Evolutionary conservation across 2,329 filamentous ascomycete species (phyloP).

Genomic region (Rhynchosporium secalis): DNA sequence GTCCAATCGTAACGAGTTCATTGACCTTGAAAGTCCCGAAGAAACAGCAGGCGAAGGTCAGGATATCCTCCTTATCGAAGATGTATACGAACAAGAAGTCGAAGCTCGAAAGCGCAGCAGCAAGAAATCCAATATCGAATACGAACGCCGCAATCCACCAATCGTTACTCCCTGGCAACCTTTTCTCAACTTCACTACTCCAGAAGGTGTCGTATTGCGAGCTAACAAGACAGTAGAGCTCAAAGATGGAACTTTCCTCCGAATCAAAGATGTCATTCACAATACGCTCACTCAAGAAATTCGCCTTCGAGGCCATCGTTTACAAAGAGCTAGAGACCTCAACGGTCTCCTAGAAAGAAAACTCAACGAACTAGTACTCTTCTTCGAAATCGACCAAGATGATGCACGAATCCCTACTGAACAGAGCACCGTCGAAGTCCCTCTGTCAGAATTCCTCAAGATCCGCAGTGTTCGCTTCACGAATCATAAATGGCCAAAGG

Average conservation of each 20-base stretch:
- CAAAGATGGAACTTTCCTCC: slow-evolving; percentile 41
- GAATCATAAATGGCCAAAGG: slow-evolving; percentile 51
- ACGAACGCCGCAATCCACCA: slow-evolving; percentile 30
- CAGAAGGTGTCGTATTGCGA: slow-evolving; percentile 40
- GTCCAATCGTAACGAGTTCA: neutral
- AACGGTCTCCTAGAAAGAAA: slow-evolving; percentile 41
- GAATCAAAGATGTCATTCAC: slow-evolving; percentile 42
- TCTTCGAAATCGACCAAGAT: slow-evolving; percentile 41
- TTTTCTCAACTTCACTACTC: neutral
- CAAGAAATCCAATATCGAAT: slow-evolving; percentile 8
- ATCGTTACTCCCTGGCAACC: slow-evolving; percentile 26
- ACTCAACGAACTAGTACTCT: slow-evolving; percentile 49
- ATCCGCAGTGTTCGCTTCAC: slow-evolving; percentile 52
- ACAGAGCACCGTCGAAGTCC: slow-evolving; percentile 48
- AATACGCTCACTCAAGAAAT: slow-evolving; percentile 32
- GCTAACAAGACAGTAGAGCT: slow-evolving; percentile 31
- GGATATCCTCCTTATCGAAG: slow-evolving; percentile 15
- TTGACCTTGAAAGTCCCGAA: slow-evolving; percentile 19
- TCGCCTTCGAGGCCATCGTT: slow-evolving; percentile 44
- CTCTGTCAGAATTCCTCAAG: slow-evolving; percentile 41
- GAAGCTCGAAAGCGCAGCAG: neutral
- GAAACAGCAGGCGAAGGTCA: slow-evolving; percentile 5
- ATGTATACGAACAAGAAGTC: slow-evolving; percentile 19
- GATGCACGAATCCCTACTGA: slow-evolving; percentile 39
- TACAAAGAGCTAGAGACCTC: slow-evolving; percentile 42